Base-by-base conservation (phyloP, 116 monocot species). In the Zostera marina region DNA sequence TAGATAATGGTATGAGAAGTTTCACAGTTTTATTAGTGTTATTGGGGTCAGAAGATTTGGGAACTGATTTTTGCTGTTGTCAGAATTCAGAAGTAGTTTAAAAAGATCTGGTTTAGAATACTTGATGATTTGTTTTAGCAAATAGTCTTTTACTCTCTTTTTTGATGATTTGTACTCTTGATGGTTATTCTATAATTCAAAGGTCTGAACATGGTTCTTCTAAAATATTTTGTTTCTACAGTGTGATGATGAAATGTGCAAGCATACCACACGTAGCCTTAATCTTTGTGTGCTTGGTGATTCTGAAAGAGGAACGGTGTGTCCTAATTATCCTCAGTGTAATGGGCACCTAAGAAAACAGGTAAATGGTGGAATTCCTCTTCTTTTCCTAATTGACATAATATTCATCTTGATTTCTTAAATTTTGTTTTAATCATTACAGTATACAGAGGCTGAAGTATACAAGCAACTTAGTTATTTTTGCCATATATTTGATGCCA, bases 181-280 rank as follows among this genome's bases (percentile, higher is more conserved):
- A 14, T 25, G 9, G 3, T 54, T 32, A 32, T 32, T 32, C 32
- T 32, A 32, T 32, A 32, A 32, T 22, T 22, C 23, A 25, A 54
- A 23, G 13, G 5, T 22, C 21, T 11, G 16, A 15, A 40, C 41
- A 19, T 54, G 9, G 20, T 54, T 11, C 40, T 55, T 46, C 45
- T 11, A 25, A 13, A 11, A 23, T 11, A 23, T 32, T 43, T 48
- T 19, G 11, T 40, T 44, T 42, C 7, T 60, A 14, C 68, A 96
- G 86, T 89, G 90, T 56, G 90, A 96, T 42, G 85, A 89, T 77
- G 96, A 96, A 72, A 61, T 71, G 41, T 96, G 96, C 68, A 83
- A 83, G 58, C 74, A 78, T 60, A 76, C 80, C 6, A 89, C 90
- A 40, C 66, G 80, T 1, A 47, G 42, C 47, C 40, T 80, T 53